Evolutionary conservation across 495 filamentous ascomycete species (phyloP).

Genomic region (Hypoxylon perforatum): DNA sequence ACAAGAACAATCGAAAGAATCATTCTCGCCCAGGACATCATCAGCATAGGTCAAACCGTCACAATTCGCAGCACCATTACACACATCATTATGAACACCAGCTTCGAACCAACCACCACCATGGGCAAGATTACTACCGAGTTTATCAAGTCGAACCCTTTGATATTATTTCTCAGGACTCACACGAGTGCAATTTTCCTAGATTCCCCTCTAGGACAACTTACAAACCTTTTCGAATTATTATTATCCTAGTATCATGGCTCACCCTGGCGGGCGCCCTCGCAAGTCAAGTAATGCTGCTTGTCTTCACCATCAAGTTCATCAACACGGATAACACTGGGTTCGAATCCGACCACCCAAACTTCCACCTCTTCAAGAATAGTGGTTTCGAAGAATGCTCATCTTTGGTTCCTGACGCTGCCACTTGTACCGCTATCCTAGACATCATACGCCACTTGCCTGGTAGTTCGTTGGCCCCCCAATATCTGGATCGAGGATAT

Average conservation of each 20-base stretch:
- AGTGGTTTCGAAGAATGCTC: slow-evolving; percentile 13
- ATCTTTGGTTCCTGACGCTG: background rate
- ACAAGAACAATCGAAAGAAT: background rate
- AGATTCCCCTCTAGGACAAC: background rate
- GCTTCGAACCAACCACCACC: background rate
- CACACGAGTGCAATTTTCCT: slow-evolving; percentile 1
- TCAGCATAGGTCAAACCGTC: background rate
- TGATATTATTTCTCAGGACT: background rate
- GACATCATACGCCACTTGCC: background rate
- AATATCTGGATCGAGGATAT: background rate
- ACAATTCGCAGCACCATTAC: background rate
- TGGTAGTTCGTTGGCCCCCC: background rate
- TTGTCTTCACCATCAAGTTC: slow-evolving; percentile 9
- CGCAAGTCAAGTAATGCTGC: background rate
- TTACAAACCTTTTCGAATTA: background rate
- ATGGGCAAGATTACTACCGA: background rate
- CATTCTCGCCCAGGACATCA: background rate
- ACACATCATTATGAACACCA: background rate
- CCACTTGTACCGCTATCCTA: slow-evolving; percentile 2
- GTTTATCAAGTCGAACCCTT: background rate
- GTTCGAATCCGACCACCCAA: background rate
- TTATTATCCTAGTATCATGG: background rate
- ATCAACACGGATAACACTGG: slow-evolving; percentile 2
- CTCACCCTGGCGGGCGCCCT: background rate
- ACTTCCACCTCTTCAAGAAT: slow-evolving; percentile 9